Conservation (phyloP, 2,329 filamentous ascomycete genomes). For the Emergomyces pasteurianus region DNA sequence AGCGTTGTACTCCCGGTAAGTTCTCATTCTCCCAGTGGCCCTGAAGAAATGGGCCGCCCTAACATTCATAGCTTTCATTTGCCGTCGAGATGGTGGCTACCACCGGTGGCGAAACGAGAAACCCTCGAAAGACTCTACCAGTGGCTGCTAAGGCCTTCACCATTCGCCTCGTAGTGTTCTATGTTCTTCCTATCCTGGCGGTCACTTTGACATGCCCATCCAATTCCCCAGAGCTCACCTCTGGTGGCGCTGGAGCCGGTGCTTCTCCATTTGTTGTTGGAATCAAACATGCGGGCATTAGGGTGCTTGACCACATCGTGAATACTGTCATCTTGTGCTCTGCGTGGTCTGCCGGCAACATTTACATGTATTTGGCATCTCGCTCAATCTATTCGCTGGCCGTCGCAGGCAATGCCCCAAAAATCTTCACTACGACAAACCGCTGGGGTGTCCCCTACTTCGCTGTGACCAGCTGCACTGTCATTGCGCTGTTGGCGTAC, state of each 20-base stretch:
- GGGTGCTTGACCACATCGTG: slow-evolving; percentile 26
- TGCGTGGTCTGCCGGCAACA: slow-evolving; percentile 33
- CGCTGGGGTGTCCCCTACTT: slow-evolving; percentile 9
- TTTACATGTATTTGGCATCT: slow-evolving; percentile 26
- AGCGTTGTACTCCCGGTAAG: not conserved
- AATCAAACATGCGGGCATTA: slow-evolving; percentile 34
- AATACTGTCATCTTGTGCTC: slow-evolving; percentile 31
- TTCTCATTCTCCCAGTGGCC: not conserved
- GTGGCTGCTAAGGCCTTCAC: slow-evolving; percentile 34
- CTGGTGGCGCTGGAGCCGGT: slow-evolving; percentile 24
- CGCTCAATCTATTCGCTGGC: slow-evolving; percentile 29
- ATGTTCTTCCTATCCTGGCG: slow-evolving; percentile 23
- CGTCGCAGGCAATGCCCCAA: slow-evolving; percentile 27
- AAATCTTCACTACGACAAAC: slow-evolving; percentile 14
- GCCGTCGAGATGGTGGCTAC: slow-evolving; percentile 39
- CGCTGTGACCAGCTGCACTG: slow-evolving; percentile 7
- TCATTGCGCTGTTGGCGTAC: slow-evolving; percentile 8
- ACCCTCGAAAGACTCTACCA: slow-evolving; percentile 30
- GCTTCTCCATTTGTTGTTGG: slow-evolving; percentile 44
- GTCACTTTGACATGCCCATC: slow-evolving; percentile 29
- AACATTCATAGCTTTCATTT: slow-evolving; percentile 39
- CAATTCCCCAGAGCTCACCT: slow-evolving; percentile 19
- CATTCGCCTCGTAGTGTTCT: slow-evolving; percentile 34
- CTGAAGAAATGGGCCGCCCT: slow-evolving; percentile 16
- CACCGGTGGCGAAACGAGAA: slow-evolving; percentile 37